Conservation (phyloP, 306 rosid species). For the Lathyrus sativus region DNA sequence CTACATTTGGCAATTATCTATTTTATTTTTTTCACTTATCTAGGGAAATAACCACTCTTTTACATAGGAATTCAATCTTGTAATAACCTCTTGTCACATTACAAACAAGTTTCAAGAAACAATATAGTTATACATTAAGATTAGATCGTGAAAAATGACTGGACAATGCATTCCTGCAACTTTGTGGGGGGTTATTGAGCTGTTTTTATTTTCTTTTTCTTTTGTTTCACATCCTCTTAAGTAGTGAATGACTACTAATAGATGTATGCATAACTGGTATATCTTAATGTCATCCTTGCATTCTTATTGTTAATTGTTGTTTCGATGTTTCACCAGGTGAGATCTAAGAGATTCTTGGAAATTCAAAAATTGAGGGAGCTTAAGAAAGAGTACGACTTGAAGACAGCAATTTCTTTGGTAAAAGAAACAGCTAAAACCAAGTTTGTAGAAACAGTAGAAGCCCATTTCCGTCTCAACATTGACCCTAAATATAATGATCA, state of each 20-base stretch:
- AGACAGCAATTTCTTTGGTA: conserved; percentile 73
- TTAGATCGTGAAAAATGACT: not conserved
- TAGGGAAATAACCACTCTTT: not conserved
- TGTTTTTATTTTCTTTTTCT: not conserved
- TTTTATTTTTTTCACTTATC: not conserved
- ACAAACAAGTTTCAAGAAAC: not conserved
- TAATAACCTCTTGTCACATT: not conserved
- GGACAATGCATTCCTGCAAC: not conserved
- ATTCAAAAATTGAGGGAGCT: conserved; percentile 85
- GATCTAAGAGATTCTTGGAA: conserved; percentile 96
- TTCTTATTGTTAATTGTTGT: conserved; percentile 10
- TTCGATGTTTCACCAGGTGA: conserved; percentile 51
- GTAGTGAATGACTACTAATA: not conserved
- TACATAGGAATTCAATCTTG: not conserved
- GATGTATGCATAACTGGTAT: not conserved
- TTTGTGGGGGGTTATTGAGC: not conserved
- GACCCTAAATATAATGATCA: conserved; percentile 98
- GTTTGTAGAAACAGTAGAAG: conserved; percentile 91
- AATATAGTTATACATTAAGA: not conserved
- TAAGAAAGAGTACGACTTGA: conserved; percentile 79
- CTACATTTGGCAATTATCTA: not conserved
- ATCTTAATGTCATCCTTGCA: conserved; percentile 1
- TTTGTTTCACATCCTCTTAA: not conserved
- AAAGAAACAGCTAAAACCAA: conserved; percentile 70
- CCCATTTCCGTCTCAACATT: conserved; percentile 97